Conservation (phyloP, 495 filamentous ascomycete genomes). For the Podospora tetraspora region DNA sequence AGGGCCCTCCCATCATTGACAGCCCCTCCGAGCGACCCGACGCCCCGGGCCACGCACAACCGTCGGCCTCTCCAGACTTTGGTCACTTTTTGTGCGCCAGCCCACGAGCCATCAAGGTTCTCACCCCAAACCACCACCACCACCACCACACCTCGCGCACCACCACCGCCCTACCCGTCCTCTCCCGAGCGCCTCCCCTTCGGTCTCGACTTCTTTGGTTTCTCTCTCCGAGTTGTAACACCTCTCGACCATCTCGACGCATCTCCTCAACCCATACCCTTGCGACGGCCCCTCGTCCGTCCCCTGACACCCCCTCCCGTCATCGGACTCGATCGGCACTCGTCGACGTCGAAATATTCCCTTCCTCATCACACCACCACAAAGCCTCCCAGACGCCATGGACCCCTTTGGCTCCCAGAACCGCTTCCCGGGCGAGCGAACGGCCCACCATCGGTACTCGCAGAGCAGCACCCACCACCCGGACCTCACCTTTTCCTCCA, state of each 20-base stretch:
- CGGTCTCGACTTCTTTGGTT: neutral
- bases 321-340: neutral
- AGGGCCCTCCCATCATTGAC: neutral
- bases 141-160: slow-evolving; percentile 5
- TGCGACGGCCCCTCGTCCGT: no score
- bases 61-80: neutral
- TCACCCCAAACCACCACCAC: slow-evolving; percentile 11
- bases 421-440: slow-evolving; percentile 18
- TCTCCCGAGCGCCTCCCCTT: neutral
- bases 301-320: neutral
- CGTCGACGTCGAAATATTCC: neutral
- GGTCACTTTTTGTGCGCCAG: neutral
- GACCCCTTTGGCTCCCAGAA: slow-evolving; percentile 17
- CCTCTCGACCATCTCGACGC: neutral
- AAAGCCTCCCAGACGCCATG: slow-evolving; percentile 14
- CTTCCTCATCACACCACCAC: neutral
- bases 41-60: neutral
- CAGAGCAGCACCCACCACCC: slow-evolving; percentile 18
- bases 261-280: neutral
- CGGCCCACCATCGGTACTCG: slow-evolving; percentile 22
- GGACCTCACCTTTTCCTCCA: slow-evolving; percentile 6
- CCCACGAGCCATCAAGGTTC: slow-evolving; percentile 23
- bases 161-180: slow-evolving; percentile 3
- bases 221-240: neutral
- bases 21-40: neutral